Base-by-base conservation (phyloP, 2,329 filamentous ascomycete species). In the Pestalotiopsis sp. region DNA sequence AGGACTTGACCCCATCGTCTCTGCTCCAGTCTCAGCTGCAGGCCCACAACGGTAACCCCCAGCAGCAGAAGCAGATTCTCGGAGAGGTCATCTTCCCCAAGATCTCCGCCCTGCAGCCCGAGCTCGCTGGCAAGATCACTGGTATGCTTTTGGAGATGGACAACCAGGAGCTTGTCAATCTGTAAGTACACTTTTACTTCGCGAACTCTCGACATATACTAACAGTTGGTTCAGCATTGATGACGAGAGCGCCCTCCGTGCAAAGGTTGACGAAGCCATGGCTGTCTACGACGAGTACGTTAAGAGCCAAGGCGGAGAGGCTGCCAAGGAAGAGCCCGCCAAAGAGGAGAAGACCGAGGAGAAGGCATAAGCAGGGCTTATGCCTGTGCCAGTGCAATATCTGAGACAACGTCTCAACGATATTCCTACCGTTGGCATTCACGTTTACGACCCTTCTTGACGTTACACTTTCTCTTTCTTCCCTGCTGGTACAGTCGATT, bases 121-220 rank as follows among this genome's bases (percentile, higher is more conserved):
- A 98, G 77, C 88, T 99, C 78, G 96, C 96, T 71, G 96, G 96
- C 80, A 99, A 99, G 91, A 98, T 99, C 82, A 99, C 96, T 71
- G 96, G 96, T 84, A 99, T 99, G 96, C 92, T 99, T 77, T 85
- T 99, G 77, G 96, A 99, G 89, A 99, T 99, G 96, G 96, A 98
- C 78, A 98, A 98, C 84, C 81, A 87, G 68, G 96, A 99, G 86
- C 87, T 99, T 76, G 88, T 99, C 79, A 93, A 93, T 84, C 89
- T 99, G 93, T 97, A 92, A 93, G 95, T 93, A 72, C 31, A 6
- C 3, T 7, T 64, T 13, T 12, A 45, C 20, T 63, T 11, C 1
- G 4, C 20, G 17, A 36, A 52, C 25, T 31, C 5, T n/a, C 38
- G 70, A 59, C 31, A 36, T 64, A 9, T 65, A 63, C 69, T 73